Evolutionary conservation across 257 asterid species (phyloP), one percentile per base, ranked within the genome.

Genomic region (Gentiana dahurica): DNA sequence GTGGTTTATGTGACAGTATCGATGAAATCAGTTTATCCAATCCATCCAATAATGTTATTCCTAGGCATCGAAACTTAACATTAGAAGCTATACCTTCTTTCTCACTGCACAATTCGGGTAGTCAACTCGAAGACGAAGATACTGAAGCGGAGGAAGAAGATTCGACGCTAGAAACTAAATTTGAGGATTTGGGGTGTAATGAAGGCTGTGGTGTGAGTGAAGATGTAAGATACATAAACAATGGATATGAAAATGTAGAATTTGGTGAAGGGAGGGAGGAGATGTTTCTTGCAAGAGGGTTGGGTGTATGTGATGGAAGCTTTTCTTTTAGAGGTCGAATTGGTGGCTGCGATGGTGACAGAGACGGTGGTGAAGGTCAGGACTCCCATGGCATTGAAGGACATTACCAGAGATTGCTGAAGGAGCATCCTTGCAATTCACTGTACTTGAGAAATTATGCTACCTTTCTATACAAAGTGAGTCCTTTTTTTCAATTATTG

Each of bases 361-460:
- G 73, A 8, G 75, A 60, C 37, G 70, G 66, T 45, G 90, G 72
- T 4, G 84, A 86, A 2, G 93, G 87, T 1, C 89, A 72, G 38
- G 67, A 59, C 69, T 57, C 56, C 47, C 74, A 68, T 38, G 51
- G 69, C 36, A 69, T 81, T 58, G 95, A 89, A 63, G 86, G 80
- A 49, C 76, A 89, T 41, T 84, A 78, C 77, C 77, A 74, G 77
- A 74, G 55, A 12, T 73, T 89, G 93, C 12, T 89, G 75, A 80
- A 73, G 54, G 79, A 65, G 55, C 74, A 76, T 79, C 93, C 95
- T 3, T 69, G 81, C 34, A 77, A 86, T 71, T 72, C 95, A 8
- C 63, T 89, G 58, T 70, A 79, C 59, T 73, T 89, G 65, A 80
- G 93, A 68, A 89, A 89, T 74, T 86, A 89, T 73, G 97, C 97